phyloP scores from a whole-genome alignment of 2,329 filamentous ascomycete genomes.

The Teratosphaeria epicoccoides region DNA sequence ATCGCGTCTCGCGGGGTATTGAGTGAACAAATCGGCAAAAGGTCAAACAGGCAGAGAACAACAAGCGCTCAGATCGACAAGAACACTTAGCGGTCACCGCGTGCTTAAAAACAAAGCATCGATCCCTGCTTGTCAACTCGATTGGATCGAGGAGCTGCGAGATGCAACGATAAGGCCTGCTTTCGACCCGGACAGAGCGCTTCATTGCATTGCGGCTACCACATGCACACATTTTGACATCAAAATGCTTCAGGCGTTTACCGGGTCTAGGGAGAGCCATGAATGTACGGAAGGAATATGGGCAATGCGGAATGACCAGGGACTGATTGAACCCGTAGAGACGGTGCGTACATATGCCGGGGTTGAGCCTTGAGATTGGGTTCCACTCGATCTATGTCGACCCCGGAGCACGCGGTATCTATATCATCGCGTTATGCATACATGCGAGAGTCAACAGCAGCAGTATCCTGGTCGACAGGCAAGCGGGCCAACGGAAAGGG shows the following conservation, averaged over 20 bases:
- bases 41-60: neutral
- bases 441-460: neutral
- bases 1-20: neutral
- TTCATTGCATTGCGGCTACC: neutral
- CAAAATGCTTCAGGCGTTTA: neutral
- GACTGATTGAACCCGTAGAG: neutral
- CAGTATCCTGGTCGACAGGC: neutral
- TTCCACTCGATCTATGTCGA: neutral
- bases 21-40: neutral
- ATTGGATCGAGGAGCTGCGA: neutral
- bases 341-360: neutral
- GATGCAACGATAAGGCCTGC: neutral
- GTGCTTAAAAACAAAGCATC: neutral
- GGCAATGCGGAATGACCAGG: neutral
- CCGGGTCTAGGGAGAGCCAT: neutral
- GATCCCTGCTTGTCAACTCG: neutral
- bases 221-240: neutral
- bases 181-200: neutral
- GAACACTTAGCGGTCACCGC: neutral
- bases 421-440: neutral
- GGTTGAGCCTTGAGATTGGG: neutral
- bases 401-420: neutral
- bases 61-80: neutral
- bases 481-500: neutral
- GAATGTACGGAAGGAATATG: neutral